Evolutionary conservation across 2,329 filamentous ascomycete genomes (phyloP).

Genomic region (Epichloe typhina): DNA sequence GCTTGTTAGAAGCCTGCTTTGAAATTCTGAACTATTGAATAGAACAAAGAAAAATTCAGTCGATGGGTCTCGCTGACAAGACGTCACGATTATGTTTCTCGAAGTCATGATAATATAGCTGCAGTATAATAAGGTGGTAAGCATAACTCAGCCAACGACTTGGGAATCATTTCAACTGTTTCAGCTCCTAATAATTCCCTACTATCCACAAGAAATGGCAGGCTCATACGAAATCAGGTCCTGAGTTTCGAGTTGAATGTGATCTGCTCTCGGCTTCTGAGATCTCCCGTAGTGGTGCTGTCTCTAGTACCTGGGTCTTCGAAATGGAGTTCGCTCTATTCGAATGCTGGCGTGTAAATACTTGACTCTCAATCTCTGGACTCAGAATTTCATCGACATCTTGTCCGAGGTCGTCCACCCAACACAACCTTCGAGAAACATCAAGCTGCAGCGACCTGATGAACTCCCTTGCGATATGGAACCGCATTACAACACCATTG

Average conservation of each 20-base stretch:
- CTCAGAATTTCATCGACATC: constrained; percentile 23
- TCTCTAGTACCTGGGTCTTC: constrained; percentile 31
- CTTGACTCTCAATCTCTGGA: constrained; percentile 31
- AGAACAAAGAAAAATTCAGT: no score
- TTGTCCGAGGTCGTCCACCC: constrained; percentile 12
- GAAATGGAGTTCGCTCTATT: neutral
- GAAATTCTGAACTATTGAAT: no score
- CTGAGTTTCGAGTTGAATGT: neutral
- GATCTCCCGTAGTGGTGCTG: constrained; percentile 26
- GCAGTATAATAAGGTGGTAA: no score
- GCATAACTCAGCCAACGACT: no score
- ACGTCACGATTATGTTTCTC: no score
- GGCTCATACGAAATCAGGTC: neutral
- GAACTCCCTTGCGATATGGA: constrained; percentile 36
- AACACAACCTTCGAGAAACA: constrained; percentile 33
- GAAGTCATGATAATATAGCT: no score
- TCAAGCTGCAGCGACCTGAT: constrained; percentile 37
- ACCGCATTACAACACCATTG: constrained; percentile 35
- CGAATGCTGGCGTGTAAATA: constrained; percentile 31
- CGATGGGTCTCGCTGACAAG: no score
- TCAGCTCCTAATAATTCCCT: no score
- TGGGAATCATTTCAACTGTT: no score
- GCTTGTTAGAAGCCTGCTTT: no score
- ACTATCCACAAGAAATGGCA: neutral
- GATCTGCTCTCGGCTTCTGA: constrained; percentile 8